Conservation (phyloP, 345 rosid genomes). For the Citrus inodora region DNA sequence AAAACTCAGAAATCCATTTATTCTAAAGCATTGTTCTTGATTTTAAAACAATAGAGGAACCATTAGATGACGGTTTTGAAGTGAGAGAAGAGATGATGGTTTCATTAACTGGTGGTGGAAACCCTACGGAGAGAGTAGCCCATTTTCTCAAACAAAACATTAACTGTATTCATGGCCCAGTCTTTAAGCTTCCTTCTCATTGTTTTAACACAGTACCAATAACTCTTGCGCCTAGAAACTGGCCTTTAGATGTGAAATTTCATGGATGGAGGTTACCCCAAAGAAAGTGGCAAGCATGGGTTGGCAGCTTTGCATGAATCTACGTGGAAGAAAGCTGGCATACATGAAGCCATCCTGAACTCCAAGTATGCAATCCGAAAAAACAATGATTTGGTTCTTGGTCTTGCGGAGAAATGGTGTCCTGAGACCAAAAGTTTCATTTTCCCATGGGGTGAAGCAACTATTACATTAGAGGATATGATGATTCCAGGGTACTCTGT, state of each 20-base stretch:
- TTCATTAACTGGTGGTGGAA: slow-evolving; percentile 12
- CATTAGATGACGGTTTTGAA: slow-evolving; percentile 8
- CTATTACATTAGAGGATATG: slow-evolving; percentile 47
- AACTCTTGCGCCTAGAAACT: slow-evolving; percentile 10
- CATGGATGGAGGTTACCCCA: slow-evolving; percentile 33
- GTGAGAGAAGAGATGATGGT: slow-evolving; percentile 40
- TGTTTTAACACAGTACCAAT: slow-evolving; percentile 11
- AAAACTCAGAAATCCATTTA: background rate
- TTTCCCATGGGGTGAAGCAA: slow-evolving; percentile 61
- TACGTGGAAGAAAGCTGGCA: slow-evolving; percentile 44
- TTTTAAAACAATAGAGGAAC: slow-evolving; percentile 11
- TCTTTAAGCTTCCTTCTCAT: slow-evolving; percentile 20
- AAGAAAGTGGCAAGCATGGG: slow-evolving; percentile 42
- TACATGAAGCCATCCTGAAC: slow-evolving; percentile 38
- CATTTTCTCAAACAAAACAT: slow-evolving; percentile 29
- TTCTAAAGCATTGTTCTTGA: background rate
- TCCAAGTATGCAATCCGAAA: slow-evolving; percentile 30
- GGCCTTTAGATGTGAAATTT: slow-evolving; percentile 24
- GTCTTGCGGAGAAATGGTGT: slow-evolving; percentile 47
- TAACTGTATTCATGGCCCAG: slow-evolving; percentile 12
- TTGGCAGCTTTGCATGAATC: slow-evolving; percentile 17
- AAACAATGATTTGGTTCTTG: slow-evolving; percentile 30
- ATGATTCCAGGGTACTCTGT: slow-evolving; percentile 37
- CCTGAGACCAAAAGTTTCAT: slow-evolving; percentile 46
- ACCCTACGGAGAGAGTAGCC: slow-evolving; percentile 28